Base-by-base conservation (phyloP, 805 yeast genomes). In the Barnettozyma sucrosica region DNA sequence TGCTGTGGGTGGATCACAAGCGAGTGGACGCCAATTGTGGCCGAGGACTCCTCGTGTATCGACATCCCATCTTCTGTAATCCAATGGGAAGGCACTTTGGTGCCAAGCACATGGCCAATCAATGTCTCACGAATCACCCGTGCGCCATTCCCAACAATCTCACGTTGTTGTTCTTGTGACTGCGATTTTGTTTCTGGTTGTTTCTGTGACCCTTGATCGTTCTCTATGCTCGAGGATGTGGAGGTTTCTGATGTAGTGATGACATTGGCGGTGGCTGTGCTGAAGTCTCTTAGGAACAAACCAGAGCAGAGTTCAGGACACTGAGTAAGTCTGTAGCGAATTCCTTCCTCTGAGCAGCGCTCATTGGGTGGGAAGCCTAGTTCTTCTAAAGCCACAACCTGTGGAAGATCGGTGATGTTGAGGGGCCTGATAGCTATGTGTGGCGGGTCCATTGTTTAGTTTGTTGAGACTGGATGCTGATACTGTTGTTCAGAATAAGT, bases 241-340 rank as follows among this genome's bases (percentile, higher is more conserved):
- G 37, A 34, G 11, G 37, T 16, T 3, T 28, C 32, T 28, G 32
- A 13, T 3, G 37, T 16, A 3, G 37, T 8, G 14, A 28, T 37
- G 7, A 7, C 38, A 10, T 9, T n/a, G 18, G 14, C 16, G 19
- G 45, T 45, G 3, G 26, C 34, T 43, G 54, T 56, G 55, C 26
- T 53, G 65, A 84, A 85, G 47, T 79, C 79, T 61, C 96, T 74
- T 44, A 89, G 72, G 60, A 92, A 93, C 48, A 93, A 72, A 2
- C 98, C 98, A 6, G 90, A 80, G 54, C 93, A 81, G 48, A 92
- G 76, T 64, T 92, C 99, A 9, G 98, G 98, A 63, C 97, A 90
- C 4, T 71, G 80, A 1, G 75, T 74, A 53, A 92, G 72, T 56
- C 97, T 75, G 69, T 87, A 92, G 53, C 67, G 69, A 46, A 80